Percentiles rank a stretch among this genome's conserved stretches.
These are phyloP conservation scores for Asterella californica DNA, from an alignment of 225 moss, liverwort and hornwort species.

Conservation along the genomic window DNA sequence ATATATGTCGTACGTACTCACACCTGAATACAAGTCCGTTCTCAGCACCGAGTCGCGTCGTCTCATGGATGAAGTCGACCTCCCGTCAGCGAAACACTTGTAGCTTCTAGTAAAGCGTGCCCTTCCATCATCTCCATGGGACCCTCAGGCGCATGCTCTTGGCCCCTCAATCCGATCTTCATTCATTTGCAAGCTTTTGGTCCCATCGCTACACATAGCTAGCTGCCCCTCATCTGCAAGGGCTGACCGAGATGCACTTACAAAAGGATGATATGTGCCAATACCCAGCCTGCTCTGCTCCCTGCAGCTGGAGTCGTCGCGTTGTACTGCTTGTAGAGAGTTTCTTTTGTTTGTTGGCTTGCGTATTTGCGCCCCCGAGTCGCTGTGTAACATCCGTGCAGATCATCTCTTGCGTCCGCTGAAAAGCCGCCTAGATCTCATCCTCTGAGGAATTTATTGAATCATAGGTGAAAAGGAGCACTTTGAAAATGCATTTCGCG, in stretches of 20 bases:
- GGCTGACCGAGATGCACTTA: not conserved
- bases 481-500: no score
- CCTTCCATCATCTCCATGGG: not conserved
- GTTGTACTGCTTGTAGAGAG: not conserved
- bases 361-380: slow-evolving; percentile 10
- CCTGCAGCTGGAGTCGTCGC: not conserved
- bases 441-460: no score
- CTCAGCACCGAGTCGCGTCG: slow-evolving; percentile 13
- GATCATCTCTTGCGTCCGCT: not conserved
- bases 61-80: slow-evolving; percentile 3
- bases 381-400: not conserved
- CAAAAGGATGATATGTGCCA: not conserved
- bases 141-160: not conserved
- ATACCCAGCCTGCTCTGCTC: not conserved
- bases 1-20: not conserved
- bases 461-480: no score
- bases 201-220: not conserved
- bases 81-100: not conserved
- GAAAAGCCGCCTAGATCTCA: not conserved
- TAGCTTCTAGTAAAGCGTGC: not conserved
- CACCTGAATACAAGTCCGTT: not conserved
- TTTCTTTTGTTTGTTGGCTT: not conserved
- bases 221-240: not conserved
- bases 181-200: not conserved
- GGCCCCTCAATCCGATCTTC: slow-evolving; percentile 8